Base-by-base conservation (phyloP, 345 rosid genomes). In the Gossypium sturtianum region DNA sequence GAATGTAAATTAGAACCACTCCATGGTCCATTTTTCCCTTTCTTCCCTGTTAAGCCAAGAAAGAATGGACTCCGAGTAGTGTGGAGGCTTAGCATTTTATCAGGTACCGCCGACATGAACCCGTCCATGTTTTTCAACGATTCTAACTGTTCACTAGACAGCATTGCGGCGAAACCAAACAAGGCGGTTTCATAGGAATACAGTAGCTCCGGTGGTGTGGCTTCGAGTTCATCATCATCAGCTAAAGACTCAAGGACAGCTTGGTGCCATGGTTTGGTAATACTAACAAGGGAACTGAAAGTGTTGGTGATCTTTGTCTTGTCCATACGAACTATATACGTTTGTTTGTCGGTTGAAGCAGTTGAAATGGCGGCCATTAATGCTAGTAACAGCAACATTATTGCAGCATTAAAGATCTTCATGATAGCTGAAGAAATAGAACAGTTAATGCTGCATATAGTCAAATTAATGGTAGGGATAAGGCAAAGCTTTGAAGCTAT, bases 121-220 rank as follows among this genome's bases (percentile, higher is more conserved):
- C 98, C 97, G 19, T 80, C 43, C 0, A 84, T 65, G 76, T 65
- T 81, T 78, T 80, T 85, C 71, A 93, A 71, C 9, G 81, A 77
- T 66, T 76, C 77, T 1, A 91, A 82, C 78, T 90, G 89, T 53
- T 80, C 70, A 43, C 69, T 19, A 4, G 89, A 87, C 66, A 91
- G 93, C 81, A 78, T 84, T 4, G 86, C 94, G 0, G 96, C 85
- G 58, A 93, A 93, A 43, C 97, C 98, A 4, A 86, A 84, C 60
- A 89, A 64, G 49, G 86, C 88, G 2, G 29, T 58, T 58, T 58
- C 62, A 20, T 58, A 58, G 34, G 62, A 58, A 58, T 58, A 22
- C 8, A 58, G 85, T n/a, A 91, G 80, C 81, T 78, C 81, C 1
- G 93, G 77, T 74, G 81, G 13, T 19, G 76, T 44, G 16, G 66